phyloP scores from a whole-genome alignment of 192 early-diverging fungal genomes.

The Backusella circina region DNA sequence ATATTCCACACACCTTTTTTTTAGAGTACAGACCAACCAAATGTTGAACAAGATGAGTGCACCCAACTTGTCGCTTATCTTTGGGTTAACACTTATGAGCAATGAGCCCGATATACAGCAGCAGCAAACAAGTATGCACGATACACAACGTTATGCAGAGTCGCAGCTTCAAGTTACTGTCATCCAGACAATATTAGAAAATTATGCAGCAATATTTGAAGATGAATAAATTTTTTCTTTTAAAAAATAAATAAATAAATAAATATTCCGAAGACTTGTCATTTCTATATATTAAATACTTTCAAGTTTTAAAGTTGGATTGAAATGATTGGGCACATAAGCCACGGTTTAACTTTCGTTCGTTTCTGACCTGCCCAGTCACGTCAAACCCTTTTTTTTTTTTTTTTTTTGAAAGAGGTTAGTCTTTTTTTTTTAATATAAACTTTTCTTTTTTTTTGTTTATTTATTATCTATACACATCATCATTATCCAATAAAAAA shows the following conservation, averaged over 20 bases:
- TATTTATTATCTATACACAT: not conserved
- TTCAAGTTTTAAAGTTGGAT: no score
- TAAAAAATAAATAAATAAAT: not conserved
- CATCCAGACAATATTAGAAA: conserved; percentile 57
- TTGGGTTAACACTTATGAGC: conserved; percentile 83
- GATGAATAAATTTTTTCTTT: conserved; percentile 1
- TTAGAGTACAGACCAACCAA: conserved; percentile 70
- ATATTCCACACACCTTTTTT: no score
- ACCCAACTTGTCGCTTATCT: conserved; percentile 84
- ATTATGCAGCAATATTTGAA: conserved; percentile 67
- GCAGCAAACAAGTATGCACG: not conserved
- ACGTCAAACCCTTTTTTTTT: not conserved
- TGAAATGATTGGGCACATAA: no score
- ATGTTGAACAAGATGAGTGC: conserved; percentile 82
- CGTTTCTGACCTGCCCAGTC: no score
- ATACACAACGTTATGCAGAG: conserved; percentile 36
- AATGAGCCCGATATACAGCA: conserved; percentile 20
- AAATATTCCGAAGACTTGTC: not conserved
- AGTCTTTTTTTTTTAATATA: not conserved
- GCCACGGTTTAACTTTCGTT: no score
- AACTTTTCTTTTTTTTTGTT: no score
- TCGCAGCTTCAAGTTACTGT: conserved; percentile 56
- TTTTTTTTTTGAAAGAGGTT: not conserved
- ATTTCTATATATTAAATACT: no score
- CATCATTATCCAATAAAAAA: not conserved